Evolutionary conservation across 1,284 basidiomycete species (phyloP).

Genomic region (Tylopilus sp.): DNA sequence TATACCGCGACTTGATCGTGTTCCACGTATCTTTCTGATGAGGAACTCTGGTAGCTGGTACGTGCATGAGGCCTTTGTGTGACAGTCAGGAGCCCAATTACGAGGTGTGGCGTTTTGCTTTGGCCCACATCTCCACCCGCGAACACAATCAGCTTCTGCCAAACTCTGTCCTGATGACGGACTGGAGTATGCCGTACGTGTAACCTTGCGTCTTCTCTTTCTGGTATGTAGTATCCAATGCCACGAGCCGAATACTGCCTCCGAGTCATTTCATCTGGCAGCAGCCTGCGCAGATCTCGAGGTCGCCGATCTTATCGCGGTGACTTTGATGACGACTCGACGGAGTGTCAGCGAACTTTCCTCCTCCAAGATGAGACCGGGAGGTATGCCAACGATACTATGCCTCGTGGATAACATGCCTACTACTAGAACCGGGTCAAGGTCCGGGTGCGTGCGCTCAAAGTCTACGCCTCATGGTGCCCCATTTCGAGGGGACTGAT

Average conservation of each 20-base stretch:
- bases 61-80: constrained; percentile 15
- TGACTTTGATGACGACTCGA: not conserved
- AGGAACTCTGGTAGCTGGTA: not conserved
- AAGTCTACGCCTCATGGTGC: constrained; percentile 4
- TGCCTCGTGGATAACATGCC: constrained; percentile 10
- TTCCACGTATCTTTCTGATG: constrained; percentile 16
- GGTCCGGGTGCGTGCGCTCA: not conserved
- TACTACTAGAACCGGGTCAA: not conserved
- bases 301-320: constrained; percentile 8
- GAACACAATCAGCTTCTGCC: constrained; percentile 14
- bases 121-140: constrained; percentile 5
- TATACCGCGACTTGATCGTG: constrained; percentile 21
- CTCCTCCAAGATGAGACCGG: not conserved
- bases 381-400: not conserved
- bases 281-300: not conserved
- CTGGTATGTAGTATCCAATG: constrained; percentile 2
- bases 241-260: constrained; percentile 1
- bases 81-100: not conserved
- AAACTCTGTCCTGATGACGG: constrained; percentile 2
- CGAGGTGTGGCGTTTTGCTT: constrained; percentile 2
- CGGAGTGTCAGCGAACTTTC: not conserved
- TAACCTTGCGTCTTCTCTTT: not conserved
- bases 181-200: constrained; percentile 6
- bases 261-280: constrained; percentile 1
- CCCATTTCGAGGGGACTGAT: not conserved